A percentile compares a stretch with the other conserved stretches of the same genome.
These are phyloP conservation scores for Talaromyces adpressus DNA, from an alignment of 495 filamentous ascomycete genomes.

Conservation along the genomic window DNA sequence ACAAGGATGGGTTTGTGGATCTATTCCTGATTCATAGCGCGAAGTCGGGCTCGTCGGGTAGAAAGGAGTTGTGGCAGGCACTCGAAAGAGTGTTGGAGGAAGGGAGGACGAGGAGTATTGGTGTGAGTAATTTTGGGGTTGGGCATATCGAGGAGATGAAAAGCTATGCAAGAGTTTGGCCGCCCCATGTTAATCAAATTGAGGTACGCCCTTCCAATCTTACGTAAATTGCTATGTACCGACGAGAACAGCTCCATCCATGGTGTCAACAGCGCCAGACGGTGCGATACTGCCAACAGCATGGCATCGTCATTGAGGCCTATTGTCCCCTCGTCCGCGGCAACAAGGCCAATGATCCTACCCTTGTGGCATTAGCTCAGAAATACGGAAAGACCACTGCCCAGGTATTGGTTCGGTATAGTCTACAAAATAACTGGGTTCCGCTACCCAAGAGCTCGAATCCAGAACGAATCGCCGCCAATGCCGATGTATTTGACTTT, in stretches of 20 bases:
- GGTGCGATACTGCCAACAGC: slow-evolving; percentile 51
- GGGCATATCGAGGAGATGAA: slow-evolving; percentile 57
- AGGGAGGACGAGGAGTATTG: slow-evolving; percentile 54
- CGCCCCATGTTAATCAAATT: slow-evolving; percentile 65
- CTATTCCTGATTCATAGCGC: slow-evolving; percentile 64
- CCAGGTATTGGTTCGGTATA: slow-evolving; percentile 49
- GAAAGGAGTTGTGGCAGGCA: slow-evolving; percentile 59
- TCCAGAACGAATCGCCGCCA: slow-evolving; percentile 53
- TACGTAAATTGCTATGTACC: not conserved
- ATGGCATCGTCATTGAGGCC: slow-evolving; percentile 57
- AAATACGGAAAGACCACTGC: slow-evolving; percentile 45
- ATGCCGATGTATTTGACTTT: slow-evolving; percentile 61
- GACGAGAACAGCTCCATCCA: slow-evolving; percentile 48
- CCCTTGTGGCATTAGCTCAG: slow-evolving; percentile 42
- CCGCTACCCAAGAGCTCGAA: slow-evolving; percentile 67
- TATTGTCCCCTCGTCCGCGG: slow-evolving; percentile 62
- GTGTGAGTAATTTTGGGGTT: slow-evolving; percentile 65
- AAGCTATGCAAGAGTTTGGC: slow-evolving; percentile 52
- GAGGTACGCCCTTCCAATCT: slow-evolving; percentile 32
- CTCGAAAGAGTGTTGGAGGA: slow-evolving; percentile 53
- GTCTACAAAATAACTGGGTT: slow-evolving; percentile 63
- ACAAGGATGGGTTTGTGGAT: slow-evolving; percentile 59
- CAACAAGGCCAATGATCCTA: slow-evolving; percentile 50
- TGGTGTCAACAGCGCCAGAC: slow-evolving; percentile 59
- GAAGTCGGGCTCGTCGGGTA: slow-evolving; percentile 40